Conservation (phyloP, 140 eudicot species). For the Bidens hawaiensis region DNA sequence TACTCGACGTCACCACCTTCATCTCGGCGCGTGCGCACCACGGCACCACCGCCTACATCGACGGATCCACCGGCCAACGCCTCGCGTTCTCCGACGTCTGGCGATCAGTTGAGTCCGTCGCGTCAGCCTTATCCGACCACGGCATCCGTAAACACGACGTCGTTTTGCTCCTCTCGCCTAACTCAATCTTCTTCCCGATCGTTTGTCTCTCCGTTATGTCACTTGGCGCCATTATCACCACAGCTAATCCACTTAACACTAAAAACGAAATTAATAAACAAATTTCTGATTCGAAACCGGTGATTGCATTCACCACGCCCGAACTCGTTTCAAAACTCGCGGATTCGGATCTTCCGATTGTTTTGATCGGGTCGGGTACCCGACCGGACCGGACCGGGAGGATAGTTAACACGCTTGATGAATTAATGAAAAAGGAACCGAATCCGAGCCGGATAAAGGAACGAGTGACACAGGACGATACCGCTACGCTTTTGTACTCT, state of each 20-base stretch:
- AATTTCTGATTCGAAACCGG: constrained; percentile 73
- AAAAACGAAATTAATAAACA: constrained; percentile 65
- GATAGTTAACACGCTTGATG: constrained; percentile 29
- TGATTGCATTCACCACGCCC: constrained; percentile 61
- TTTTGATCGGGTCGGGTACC: constrained; percentile 33
- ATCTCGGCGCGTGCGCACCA: constrained; percentile 86
- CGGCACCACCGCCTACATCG: constrained; percentile 73
- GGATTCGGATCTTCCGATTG: constrained; percentile 47
- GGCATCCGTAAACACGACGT: constrained; percentile 79
- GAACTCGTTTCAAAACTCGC: constrained; percentile 58
- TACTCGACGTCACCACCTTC: constrained; percentile 79
- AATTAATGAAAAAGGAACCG: constrained; percentile 53
- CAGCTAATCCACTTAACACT: constrained; percentile 87
- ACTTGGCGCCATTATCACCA: constrained; percentile 87
- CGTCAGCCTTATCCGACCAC: constrained; percentile 50
- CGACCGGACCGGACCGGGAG: neutral
- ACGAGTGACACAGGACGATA: constrained; percentile 55
- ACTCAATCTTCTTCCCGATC: constrained; percentile 82
- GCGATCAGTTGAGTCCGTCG: constrained; percentile 71
- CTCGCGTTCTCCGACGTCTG: constrained; percentile 72
- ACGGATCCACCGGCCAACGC: constrained; percentile 69
- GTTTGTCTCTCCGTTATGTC: constrained; percentile 87
- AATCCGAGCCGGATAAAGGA: constrained; percentile 42
- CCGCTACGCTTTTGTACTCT: constrained; percentile 86
- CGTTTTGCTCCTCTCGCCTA: constrained; percentile 72